Conservation (phyloP, 306 rosid species). For the Vigna mungo region DNA sequence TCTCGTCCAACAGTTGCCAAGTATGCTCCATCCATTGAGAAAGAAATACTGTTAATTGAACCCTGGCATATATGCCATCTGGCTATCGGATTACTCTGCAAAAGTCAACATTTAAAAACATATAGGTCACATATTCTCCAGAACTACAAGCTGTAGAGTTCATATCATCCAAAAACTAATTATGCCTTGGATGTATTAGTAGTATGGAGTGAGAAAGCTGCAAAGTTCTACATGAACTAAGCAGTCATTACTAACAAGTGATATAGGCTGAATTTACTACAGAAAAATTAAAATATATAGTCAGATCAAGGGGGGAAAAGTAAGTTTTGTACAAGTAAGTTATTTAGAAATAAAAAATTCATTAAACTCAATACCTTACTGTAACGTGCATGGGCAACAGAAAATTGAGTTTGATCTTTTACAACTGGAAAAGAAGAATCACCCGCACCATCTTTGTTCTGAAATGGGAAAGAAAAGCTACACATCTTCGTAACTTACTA, state of each 20-base stretch:
- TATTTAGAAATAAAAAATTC: slow-evolving; percentile 12
- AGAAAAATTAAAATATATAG: slow-evolving; percentile 27
- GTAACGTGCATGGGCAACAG: slow-evolving; percentile 93
- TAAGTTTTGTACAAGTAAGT: background rate
- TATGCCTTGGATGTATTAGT: slow-evolving; percentile 18
- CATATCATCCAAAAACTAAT: slow-evolving; percentile 41
- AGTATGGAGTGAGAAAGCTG: slow-evolving; percentile 8
- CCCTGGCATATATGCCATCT: slow-evolving; percentile 99
- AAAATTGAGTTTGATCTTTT: slow-evolving; percentile 90
- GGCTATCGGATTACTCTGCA: slow-evolving; percentile 93
- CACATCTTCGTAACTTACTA: slow-evolving; percentile 31
- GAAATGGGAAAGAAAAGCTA: slow-evolving; percentile 41
- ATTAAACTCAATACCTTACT: slow-evolving; percentile 72
- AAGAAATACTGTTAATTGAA: slow-evolving; percentile 81
- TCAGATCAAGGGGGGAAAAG: background rate
- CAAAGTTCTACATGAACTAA: slow-evolving; percentile 34
- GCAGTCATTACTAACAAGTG: background rate
- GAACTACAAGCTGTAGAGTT: slow-evolving; percentile 29
- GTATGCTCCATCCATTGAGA: slow-evolving; percentile 81
- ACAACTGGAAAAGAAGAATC: slow-evolving; percentile 87
- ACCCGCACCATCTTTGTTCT: slow-evolving; percentile 90
- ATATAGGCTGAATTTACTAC: slow-evolving; percentile 7
- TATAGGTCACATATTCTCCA: background rate
- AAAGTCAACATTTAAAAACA: background rate
- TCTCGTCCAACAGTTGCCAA: slow-evolving; percentile 95